Evolutionary conservation across 305 asterid species (phyloP).

Genomic region (Euphrasia arctica): DNA sequence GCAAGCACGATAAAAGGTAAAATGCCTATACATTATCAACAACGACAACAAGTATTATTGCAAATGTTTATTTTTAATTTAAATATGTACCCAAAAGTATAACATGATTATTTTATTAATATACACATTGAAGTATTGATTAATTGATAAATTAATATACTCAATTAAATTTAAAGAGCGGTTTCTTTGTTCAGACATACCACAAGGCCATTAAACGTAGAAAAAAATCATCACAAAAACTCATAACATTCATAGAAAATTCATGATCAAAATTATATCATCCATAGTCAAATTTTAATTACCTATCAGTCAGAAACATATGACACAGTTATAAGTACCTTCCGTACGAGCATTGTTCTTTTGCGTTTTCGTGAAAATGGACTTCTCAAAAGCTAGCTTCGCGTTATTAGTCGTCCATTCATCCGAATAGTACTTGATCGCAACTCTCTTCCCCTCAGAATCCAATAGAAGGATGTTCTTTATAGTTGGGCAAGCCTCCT

Average conservation of each 20-base stretch:
- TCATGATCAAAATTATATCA: no score
- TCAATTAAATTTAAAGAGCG: neutral
- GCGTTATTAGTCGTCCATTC: slow-evolving; percentile 79
- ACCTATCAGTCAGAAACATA: neutral
- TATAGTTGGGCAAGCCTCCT: slow-evolving; percentile 71
- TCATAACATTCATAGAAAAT: neutral
- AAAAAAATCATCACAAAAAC: neutral
- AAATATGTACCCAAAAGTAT: no score
- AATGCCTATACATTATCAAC: no score
- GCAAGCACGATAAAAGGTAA: no score
- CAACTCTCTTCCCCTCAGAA: slow-evolving; percentile 79
- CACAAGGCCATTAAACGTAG: no score
- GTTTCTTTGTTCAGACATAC: neutral
- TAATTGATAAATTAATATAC: neutral
- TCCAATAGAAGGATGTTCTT: slow-evolving; percentile 79
- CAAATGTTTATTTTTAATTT: no score
- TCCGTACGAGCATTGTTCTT: slow-evolving; percentile 79
- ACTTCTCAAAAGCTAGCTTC: slow-evolving; percentile 73
- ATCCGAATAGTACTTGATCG: slow-evolving; percentile 69
- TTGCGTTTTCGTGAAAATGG: slow-evolving; percentile 67
- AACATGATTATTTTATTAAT: no score
- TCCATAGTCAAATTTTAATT: neutral
- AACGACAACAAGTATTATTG: no score
- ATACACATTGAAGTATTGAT: neutral
- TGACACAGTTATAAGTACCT: slow-evolving; percentile 38